Base-by-base conservation (phyloP, 2,329 filamentous ascomycete species). In the Aschersonia sp. region DNA sequence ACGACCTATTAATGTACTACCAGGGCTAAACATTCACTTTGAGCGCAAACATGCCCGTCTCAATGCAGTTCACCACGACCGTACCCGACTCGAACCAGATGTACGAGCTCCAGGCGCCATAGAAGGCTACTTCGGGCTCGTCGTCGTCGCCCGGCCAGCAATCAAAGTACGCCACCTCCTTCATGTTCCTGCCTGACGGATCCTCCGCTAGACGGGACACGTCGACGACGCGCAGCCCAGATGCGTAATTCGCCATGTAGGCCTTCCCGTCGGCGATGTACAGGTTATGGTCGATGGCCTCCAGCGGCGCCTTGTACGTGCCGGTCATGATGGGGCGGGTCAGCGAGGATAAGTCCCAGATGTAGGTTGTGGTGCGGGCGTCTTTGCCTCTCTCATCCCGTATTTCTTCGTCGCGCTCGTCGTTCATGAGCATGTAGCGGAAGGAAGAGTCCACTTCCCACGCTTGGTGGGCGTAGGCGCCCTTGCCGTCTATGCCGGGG, bases 401-500 rank as follows among this genome's bases (percentile, higher is more conserved):
- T n/a, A 69, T 58, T 35, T 61, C 56, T 59, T 77, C 74, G 54
- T 77, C 73, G 30, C 70, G 64, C 56, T 76, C 73, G 53, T 76
- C 73, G 53, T 76, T 72, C 10, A 76, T 60, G 20, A 76, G 64
- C 43, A 60, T 61, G 53, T 70, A 70, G 42, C 66, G 59, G 56
- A 57, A 68, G 48, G 62, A 57, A 10, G 60, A 56, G 56, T 74
- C 66, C 35, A 72, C 64, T 7, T 77, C 59, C 63, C 69, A 72
- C 43, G 75, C 75, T 55, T 79, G 75, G 54, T 79, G 75, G 0
- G 73, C 75, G 62, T 77, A 77, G 7, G 67, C 56, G 28, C 70
- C 71, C 30, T 45, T 47, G 43, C 48, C 48, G 42, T 47, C 46
- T n/a, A 45, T 30, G 43, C 74, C 75, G 9, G 70, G 65, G 59